Conservation (phyloP, 768 basidiomycete species). For the Amyloporia xantha region DNA sequence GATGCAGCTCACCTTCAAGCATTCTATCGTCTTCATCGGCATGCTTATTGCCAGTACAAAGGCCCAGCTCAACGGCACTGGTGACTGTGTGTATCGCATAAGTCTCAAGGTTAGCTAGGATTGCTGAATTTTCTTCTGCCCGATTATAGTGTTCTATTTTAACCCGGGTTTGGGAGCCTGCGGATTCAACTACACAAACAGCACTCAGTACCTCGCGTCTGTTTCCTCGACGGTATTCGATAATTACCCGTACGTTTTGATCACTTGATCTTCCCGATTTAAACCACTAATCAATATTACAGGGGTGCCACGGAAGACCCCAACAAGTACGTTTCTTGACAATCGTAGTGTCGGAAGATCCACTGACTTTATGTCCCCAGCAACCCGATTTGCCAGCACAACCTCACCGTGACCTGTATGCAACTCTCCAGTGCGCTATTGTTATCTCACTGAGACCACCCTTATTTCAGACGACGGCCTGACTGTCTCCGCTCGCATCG, state of each 20-base stretch:
- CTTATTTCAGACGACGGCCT: constrained; percentile 19
- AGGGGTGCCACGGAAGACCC: constrained; percentile 14
- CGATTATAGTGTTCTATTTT: constrained; percentile 28
- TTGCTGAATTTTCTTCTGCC: too few relatives aligned
- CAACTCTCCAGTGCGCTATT: background rate
- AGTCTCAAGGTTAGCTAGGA: background rate
- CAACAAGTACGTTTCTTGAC: constrained; percentile 8
- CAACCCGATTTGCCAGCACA: constrained; percentile 29
- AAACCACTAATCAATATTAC: too few relatives aligned
- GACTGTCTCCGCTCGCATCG: constrained; percentile 22
- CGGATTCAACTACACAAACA: constrained; percentile 34
- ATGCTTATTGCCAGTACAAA: background rate
- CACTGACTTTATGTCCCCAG: constrained; percentile 8
- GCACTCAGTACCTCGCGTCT: constrained; percentile 29
- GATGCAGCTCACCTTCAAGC: constrained; percentile 1
- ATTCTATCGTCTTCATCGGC: background rate
- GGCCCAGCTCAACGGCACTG: constrained; percentile 3
- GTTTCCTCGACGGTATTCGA: constrained; percentile 30
- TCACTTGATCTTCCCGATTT: background rate
- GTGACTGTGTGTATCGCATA: background rate
- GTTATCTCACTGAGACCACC: background rate
- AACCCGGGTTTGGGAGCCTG: constrained; percentile 33
- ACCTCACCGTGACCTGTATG: constrained; percentile 23
- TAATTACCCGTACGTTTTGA: constrained; percentile 26
- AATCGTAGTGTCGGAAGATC: background rate